Evolutionary conservation across 305 asterid species (phyloP).

Genomic region (Fraxinus latifolia): DNA sequence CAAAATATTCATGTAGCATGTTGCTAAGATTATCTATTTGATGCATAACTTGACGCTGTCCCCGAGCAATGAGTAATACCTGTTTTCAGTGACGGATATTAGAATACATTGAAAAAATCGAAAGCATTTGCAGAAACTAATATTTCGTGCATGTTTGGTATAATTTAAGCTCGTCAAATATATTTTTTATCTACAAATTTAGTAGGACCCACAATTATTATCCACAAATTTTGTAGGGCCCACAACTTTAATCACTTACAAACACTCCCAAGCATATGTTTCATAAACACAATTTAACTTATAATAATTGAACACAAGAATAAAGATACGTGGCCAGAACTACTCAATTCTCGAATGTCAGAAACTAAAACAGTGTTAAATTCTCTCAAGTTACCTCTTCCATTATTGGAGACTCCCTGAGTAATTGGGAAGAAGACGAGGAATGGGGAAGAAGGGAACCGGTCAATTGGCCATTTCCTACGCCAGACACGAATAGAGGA

Average conservation of each 20-base stretch:
- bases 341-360: background rate
- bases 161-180: background rate
- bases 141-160: background rate
- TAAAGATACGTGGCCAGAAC: background rate
- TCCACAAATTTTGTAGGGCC: background rate
- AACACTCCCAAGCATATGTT: background rate
- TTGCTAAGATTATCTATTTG: conserved; percentile 72
- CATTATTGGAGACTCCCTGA: conserved; percentile 68
- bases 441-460: conserved; percentile 64
- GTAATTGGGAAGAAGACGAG: conserved; percentile 72
- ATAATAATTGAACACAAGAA: background rate
- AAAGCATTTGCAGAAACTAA: background rate
- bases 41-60: conserved; percentile 74
- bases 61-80: conserved; percentile 59
- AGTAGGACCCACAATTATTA: background rate
- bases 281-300: background rate
- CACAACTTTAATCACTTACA: background rate
- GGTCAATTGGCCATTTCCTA: conserved; percentile 60
- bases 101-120: background rate
- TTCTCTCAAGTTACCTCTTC: conserved; percentile 64
- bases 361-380: background rate
- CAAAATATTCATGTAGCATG: conserved; percentile 50
- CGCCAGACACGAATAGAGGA: conserved; percentile 56
- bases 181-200: background rate
- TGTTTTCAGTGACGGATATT: conserved; percentile 23